Percentiles rank a stretch among this genome's conserved stretches.
Conservation (phyloP, 2,329 filamentous ascomycete species). For the Cercospora citrullina region DNA sequence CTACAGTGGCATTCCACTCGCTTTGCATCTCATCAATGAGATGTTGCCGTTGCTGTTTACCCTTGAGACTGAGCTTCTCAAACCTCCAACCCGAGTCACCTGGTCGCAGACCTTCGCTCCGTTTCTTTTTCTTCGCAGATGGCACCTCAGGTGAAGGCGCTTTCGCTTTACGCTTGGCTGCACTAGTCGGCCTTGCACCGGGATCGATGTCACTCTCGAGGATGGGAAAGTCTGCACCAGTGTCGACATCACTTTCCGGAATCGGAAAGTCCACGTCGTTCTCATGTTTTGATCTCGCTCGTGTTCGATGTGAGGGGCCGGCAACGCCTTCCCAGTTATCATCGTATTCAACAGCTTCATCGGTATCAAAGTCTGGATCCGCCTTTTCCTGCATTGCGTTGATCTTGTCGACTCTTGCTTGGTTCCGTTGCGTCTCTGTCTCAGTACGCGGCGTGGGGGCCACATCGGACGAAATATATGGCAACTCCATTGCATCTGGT, state of each 20-base stretch:
- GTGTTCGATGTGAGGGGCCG: background rate
- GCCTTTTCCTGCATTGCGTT: constrained; percentile 9
- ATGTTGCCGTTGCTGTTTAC: background rate
- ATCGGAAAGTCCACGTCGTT: background rate
- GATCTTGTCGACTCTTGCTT: constrained; percentile 2
- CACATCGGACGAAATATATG: background rate
- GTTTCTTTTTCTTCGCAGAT: background rate
- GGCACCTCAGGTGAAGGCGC: background rate
- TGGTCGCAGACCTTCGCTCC: background rate
- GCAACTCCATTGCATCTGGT: background rate
- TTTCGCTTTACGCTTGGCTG: background rate
- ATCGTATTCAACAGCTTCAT: background rate
- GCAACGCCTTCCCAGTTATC: background rate
- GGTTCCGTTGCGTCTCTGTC: background rate
- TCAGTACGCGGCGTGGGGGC: background rate
- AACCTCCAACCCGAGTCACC: constrained; percentile 3
- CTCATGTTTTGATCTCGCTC: constrained; percentile 2
- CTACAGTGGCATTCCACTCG: background rate
- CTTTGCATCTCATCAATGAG: constrained; percentile 5
- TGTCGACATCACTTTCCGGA: background rate
- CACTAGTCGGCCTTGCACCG: background rate
- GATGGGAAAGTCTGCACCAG: background rate
- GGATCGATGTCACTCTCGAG: background rate
- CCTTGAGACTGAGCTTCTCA: background rate
- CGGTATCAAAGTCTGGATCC: constrained; percentile 1